phyloP scores from a whole-genome alignment of 768 basidiomycete species.

The Boletus sensibilis region DNA sequence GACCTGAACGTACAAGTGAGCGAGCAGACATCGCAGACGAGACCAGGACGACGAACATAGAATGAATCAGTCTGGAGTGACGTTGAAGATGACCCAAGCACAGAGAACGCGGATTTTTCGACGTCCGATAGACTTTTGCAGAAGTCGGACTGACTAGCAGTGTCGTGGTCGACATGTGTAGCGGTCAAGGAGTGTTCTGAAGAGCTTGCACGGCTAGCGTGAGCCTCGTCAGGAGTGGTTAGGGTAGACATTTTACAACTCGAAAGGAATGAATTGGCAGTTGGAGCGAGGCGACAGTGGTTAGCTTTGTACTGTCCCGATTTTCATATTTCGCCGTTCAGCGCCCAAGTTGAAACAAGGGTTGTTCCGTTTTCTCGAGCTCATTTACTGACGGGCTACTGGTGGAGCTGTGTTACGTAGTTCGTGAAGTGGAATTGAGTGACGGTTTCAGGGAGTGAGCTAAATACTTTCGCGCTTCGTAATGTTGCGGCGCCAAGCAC shows the following conservation, averaged over 20 bases:
- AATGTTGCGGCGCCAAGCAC: not conserved
- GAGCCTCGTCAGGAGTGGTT: constrained; percentile 3
- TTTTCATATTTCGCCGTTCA: constrained; percentile 4
- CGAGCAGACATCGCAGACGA: not conserved
- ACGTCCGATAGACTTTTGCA: not conserved
- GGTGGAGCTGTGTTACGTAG: constrained; percentile 22
- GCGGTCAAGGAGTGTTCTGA: constrained; percentile 13
- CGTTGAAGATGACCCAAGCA: constrained; percentile 2
- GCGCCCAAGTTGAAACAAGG: not conserved
- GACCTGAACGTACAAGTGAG: constrained; percentile 26
- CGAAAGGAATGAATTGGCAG: constrained; percentile 15
- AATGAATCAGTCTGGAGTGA: constrained; percentile 3
- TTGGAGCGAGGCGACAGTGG: constrained; percentile 1
- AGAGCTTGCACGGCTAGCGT: constrained; percentile 14
- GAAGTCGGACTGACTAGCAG: not conserved
- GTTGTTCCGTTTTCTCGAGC: not conserved
- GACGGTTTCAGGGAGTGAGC: not conserved
- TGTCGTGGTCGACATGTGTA: constrained; percentile 10
- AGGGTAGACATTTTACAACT: constrained; percentile 16
- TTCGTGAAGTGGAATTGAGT: not conserved
- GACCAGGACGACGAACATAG: constrained; percentile 11
- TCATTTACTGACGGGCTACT: not conserved
- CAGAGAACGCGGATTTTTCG: constrained; percentile 9
- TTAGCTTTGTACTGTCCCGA: not conserved
- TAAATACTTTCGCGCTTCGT: not conserved